These are phyloP conservation scores for Firmiana major DNA, from an alignment of 345 rosid genomes.

Conservation along the genomic window DNA sequence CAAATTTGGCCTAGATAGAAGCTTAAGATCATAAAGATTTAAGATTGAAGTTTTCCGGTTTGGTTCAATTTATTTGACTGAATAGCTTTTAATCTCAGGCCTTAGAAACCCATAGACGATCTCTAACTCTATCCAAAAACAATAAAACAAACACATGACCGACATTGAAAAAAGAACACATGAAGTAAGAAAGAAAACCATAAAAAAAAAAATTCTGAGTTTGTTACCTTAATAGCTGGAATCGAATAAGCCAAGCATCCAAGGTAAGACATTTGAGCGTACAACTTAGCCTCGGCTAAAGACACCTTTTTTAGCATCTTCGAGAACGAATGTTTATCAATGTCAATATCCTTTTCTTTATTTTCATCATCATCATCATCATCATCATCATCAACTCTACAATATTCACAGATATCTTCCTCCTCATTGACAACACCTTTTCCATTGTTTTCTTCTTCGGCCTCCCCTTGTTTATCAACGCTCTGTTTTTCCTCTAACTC, in stretches of 20 bases:
- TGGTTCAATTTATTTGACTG: neutral
- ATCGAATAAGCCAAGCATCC: slow-evolving; percentile 80
- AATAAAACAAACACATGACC: neutral
- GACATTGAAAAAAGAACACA: neutral
- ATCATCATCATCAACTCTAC: slow-evolving; percentile 39
- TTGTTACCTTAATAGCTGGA: slow-evolving; percentile 60
- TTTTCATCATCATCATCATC: slow-evolving; percentile 30
- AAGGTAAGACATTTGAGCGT: slow-evolving; percentile 71
- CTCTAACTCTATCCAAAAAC: neutral
- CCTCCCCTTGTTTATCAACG: neutral
- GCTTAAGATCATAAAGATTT: neutral
- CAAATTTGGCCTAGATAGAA: neutral
- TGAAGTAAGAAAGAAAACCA: neutral
- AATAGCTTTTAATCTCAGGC: neutral
- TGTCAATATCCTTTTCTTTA: slow-evolving; percentile 35
- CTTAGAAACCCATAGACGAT: neutral
- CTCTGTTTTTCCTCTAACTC: slow-evolving; percentile 20
- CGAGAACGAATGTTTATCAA: slow-evolving; percentile 70
- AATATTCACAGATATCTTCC: slow-evolving; percentile 44
- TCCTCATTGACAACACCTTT: slow-evolving; percentile 27
- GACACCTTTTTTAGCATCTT: slow-evolving; percentile 64
- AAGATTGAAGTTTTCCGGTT: neutral
- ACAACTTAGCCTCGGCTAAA: slow-evolving; percentile 63
- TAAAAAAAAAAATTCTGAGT: neutral
- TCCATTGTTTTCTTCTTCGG: slow-evolving; percentile 3